Conservation (phyloP, 2,329 filamentous ascomycete genomes). For the Bertia moriformis region DNA sequence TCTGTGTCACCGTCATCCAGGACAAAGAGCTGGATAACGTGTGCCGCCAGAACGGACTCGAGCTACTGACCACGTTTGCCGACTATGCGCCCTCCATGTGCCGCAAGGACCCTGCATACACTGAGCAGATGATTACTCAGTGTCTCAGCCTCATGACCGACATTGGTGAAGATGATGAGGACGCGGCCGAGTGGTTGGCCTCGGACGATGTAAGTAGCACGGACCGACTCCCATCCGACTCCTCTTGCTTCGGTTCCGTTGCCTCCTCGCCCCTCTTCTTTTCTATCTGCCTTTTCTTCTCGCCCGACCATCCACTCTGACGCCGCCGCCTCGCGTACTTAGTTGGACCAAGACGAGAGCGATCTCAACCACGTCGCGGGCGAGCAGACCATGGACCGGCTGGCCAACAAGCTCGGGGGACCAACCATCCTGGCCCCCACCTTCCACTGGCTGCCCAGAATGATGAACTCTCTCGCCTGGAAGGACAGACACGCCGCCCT, state of each 20-base stretch:
- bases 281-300: neutral
- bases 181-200: constrained; percentile 82
- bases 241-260: neutral
- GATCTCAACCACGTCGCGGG: constrained; percentile 95
- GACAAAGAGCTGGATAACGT: constrained; percentile 88
- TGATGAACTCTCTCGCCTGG: constrained; percentile 94
- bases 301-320: constrained; percentile 11
- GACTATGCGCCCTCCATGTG: constrained; percentile 91
- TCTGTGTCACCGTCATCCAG: constrained; percentile 79
- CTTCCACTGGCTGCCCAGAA: constrained; percentile 90
- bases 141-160: constrained; percentile 97
- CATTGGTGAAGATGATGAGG: constrained; percentile 83
- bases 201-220: constrained; percentile 79
- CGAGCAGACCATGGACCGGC: constrained; percentile 93
- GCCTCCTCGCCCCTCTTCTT: neutral
- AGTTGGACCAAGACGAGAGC: constrained; percentile 89
- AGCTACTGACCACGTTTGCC: constrained; percentile 95
- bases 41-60: constrained; percentile 83
- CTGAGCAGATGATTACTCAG: constrained; percentile 93
- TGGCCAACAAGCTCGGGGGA: constrained; percentile 95
- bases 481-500: constrained; percentile 88
- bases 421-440: constrained; percentile 80
- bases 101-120: constrained; percentile 83
- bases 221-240: neutral
- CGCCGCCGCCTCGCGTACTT: no score